Evolutionary conservation across 192 early-diverging fungal species (phyloP), one percentile per base, ranked within the genome.

Genomic region (Pilobolus umbonatus): DNA sequence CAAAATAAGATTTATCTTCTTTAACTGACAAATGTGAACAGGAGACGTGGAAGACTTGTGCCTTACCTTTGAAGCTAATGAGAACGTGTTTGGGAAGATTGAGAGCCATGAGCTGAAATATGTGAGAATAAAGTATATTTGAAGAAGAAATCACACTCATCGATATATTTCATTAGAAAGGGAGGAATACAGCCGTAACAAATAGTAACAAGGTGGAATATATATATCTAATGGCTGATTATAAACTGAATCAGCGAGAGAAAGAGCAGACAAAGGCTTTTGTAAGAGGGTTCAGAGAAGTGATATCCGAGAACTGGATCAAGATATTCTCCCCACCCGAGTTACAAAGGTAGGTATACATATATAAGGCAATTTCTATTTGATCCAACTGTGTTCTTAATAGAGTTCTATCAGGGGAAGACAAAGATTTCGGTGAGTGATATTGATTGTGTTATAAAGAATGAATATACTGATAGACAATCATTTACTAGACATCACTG

Each of bases 241-340:
- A 88, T 62, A 85, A 84, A 59, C 65, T 93, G 21, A 93, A 93
- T 67, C 68, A 74, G 38, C 71, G 77, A 70, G 80, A 82, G 21
- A 71, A 80, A 24, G 68, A 75, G n/a, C 89, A 88, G 49, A 85
- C 83, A 30, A 57, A 65, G 22, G 86, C 86, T 12, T 93, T 93
- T 67, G 85, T 93, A 61, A 58, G 75, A 19, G 90, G 90, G 14
- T 77, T 78, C 67, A 66, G 76, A 35, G 73, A 75, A 0, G 73
- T 98, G 40, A 87, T 98, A 32, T 78, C 84, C 3, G 78, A 85
- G 14, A 67, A 74, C 21, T 95, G 92, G 92, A 71, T 98, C 22
- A 75, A 78, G 5, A 80, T 98, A 46, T 98, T 98, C 75, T 91
- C 90, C 24, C 85, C 86, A 34, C 77, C 84, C 29, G 95, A 98